Base-by-base conservation (phyloP, 441 rosid genomes). In the Pelargonium australe region DNA sequence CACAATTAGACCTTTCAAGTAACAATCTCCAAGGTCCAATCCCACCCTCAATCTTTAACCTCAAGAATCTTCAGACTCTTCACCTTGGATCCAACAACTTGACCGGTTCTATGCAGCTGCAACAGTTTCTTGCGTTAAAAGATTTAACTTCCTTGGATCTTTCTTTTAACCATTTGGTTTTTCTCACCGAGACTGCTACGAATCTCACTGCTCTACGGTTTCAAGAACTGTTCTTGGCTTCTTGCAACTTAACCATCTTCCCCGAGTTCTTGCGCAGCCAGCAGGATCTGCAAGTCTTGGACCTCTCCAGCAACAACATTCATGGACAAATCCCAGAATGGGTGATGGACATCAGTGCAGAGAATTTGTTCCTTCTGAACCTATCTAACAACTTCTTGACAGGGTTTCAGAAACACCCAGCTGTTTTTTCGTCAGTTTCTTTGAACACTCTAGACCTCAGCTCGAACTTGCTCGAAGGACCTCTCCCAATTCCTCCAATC, bases 311-410 rank as follows among this genome's bases (percentile, higher is more conserved):
- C 44, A 70, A 70, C 41, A 57, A 16, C 12, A 41, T 77, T 61
- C 61, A 7, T 1, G 81, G 79, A 1, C 11, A 2, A 53, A 19
- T 74, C 45, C 72, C 70, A 0, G 3, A 49, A 0, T 47, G 72
- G 40, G 14, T 72, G 13, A 40, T 44, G 58, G 44, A 67, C 28
- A 2, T 53, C 25, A 19, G 51, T 7, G 8, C 37, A 4, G 5
- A 7, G 2, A 25, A 40, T 37, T 71, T 70, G 23, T 13, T 40
- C 31, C 2, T 9, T 14, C 28, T 71, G n/a, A 20, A 66, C 61
- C 69, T 80, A 37, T 71, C 72, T 13, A 16, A 65, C 58, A 76
- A 76, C 19, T 17, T 65, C 2, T 41, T 76, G 40, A 73, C 80
- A 3, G 10, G 61, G n/a, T 5, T 73, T 2, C 61, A 73, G 55